A percentile compares a stretch with the other conserved stretches of the same genome.
phyloP scores from a whole-genome alignment of 768 basidiomycete genomes.

The Serendipita sp. region DNA sequence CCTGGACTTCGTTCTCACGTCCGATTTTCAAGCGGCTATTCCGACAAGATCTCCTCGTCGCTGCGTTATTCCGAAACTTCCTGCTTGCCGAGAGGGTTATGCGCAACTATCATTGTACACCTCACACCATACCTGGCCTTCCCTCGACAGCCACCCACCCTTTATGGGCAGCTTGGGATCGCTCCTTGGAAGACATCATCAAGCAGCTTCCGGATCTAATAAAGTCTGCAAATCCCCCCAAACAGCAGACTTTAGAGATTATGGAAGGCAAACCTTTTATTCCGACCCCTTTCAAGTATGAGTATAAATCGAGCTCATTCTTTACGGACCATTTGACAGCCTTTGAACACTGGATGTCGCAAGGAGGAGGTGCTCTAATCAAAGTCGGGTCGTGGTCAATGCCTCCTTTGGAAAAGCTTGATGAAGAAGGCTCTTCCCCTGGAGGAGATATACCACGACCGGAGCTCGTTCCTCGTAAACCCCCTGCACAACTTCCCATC shows the following conservation, averaged over 20 bases:
- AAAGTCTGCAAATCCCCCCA: slow-evolving; percentile 20
- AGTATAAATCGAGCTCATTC: slow-evolving; percentile 76
- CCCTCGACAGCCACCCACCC: slow-evolving; percentile 94
- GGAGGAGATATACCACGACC: slow-evolving; percentile 23
- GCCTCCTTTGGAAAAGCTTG: slow-evolving; percentile 20
- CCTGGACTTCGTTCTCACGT: slow-evolving; percentile 92
- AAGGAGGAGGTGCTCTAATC: slow-evolving; percentile 74
- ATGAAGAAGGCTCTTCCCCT: slow-evolving; percentile 11
- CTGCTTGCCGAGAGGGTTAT: slow-evolving; percentile 93
- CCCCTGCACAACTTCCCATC: slow-evolving; percentile 93
- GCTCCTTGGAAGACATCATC: slow-evolving; percentile 86
- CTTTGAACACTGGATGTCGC: slow-evolving; percentile 95
- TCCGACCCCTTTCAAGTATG: slow-evolving; percentile 22
- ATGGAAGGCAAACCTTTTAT: slow-evolving; percentile 1
- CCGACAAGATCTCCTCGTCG: slow-evolving; percentile 87
- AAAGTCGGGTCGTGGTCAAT: slow-evolving; percentile 60
- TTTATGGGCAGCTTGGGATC: slow-evolving; percentile 95
- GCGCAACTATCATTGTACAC: slow-evolving; percentile 95
- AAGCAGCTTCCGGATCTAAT: slow-evolving; percentile 75
- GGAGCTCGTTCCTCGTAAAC: slow-evolving; percentile 68
- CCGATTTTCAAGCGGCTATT: slow-evolving; percentile 89
- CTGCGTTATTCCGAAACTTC: slow-evolving; percentile 93
- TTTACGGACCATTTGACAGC: slow-evolving; percentile 94
- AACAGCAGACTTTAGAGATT: slow-evolving; percentile 6
- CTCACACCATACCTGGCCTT: slow-evolving; percentile 79